Evolutionary conservation across 441 rosid genomes (phyloP).

Genomic region (Syzygium malaccense): DNA sequence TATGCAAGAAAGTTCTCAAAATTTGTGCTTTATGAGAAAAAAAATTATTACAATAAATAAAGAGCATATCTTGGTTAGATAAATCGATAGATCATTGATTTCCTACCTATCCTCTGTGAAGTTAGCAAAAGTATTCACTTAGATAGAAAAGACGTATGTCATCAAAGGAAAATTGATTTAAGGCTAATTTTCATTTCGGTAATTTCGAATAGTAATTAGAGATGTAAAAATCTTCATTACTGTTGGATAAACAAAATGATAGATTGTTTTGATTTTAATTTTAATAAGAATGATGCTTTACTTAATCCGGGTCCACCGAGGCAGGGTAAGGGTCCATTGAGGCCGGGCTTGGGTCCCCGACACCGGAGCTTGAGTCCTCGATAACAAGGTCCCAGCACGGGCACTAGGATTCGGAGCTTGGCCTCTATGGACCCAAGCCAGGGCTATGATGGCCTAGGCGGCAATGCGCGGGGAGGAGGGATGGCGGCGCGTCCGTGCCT

Average conservation of each 20-base stretch:
- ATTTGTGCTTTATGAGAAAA: neutral
- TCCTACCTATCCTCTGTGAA: neutral
- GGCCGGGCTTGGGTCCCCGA: no score
- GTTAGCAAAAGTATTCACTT: neutral
- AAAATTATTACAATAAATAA: neutral
- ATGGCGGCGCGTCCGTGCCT: no score
- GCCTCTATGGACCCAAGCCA: no score
- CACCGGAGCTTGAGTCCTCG: no score
- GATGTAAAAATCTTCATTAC: neutral
- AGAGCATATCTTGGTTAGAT: neutral
- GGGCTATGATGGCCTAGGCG: no score
- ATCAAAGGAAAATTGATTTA: neutral
- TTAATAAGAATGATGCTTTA: neutral
- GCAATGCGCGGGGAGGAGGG: no score
- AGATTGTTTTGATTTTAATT: neutral
- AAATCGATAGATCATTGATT: neutral
- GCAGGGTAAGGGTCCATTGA: no score
- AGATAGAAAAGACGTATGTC: neutral
- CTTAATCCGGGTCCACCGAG: neutral
- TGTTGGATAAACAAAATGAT: neutral
- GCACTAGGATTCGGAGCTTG: no score
- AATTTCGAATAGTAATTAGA: neutral
- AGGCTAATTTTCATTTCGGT: neutral
- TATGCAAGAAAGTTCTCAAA: neutral
- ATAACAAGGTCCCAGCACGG: no score